These are phyloP conservation scores for Calycina marina DNA, from an alignment of 2,329 filamentous ascomycete species.

Conservation along the genomic window DNA sequence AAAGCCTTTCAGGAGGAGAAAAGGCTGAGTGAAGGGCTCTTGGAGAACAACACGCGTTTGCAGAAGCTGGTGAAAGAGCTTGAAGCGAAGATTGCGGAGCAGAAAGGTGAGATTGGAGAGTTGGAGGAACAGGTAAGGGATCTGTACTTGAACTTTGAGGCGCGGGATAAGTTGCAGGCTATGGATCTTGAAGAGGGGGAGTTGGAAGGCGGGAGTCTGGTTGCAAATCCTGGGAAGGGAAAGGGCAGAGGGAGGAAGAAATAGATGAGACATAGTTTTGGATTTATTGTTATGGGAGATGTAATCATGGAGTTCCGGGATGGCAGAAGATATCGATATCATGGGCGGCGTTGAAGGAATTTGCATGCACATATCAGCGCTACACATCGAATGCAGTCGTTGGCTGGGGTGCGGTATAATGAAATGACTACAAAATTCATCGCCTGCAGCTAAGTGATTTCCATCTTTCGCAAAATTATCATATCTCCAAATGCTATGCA, in stretches of 20 bases:
- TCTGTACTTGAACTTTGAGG: slow-evolving; percentile 73
- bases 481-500: no score
- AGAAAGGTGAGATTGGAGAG: slow-evolving; percentile 76
- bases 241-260: slow-evolving; percentile 13
- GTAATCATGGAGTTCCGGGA: background rate
- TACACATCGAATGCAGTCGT: no score
- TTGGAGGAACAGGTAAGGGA: slow-evolving; percentile 80
- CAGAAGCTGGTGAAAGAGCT: slow-evolving; percentile 43
- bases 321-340: background rate
- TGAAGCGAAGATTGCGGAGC: slow-evolving; percentile 53
- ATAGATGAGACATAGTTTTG: background rate
- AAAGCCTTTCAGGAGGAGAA: slow-evolving; percentile 78
- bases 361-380: background rate
- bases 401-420: no score
- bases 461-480: no score
- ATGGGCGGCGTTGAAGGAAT: background rate
- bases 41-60: slow-evolving; percentile 68
- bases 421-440: no score
- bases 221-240: slow-evolving; percentile 16
- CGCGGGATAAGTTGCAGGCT: slow-evolving; percentile 62
- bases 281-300: background rate
- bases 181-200: slow-evolving; percentile 49
- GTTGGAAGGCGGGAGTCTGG: slow-evolving; percentile 55
- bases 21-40: slow-evolving; percentile 62
- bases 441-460: no score